Percentiles rank a stretch among this genome's conserved stretches.
phyloP scores from a whole-genome alignment of 805 yeast species.

The Vanderwaltozyma polyspora region DNA sequence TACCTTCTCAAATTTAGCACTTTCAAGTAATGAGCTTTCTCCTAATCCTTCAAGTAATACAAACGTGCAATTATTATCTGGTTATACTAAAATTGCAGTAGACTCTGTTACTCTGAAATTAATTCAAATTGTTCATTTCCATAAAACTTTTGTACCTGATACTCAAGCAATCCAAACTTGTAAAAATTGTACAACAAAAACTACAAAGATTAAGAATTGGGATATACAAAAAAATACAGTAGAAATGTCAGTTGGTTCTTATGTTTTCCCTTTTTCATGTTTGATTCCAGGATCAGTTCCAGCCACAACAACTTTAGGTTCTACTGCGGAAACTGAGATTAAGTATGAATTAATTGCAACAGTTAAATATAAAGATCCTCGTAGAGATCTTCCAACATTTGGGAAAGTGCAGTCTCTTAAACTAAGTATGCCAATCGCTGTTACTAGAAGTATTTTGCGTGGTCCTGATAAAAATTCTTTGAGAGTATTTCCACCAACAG shows the following conservation, averaged over 20 bases:
- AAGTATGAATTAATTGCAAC: conserved; percentile 68
- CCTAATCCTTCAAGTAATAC: conserved; percentile 7
- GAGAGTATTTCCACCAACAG: conserved; percentile 93
- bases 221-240: conserved; percentile 55
- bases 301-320: conserved; percentile 55
- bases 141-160: conserved; percentile 55
- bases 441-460: conserved; percentile 65
- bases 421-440: conserved; percentile 51
- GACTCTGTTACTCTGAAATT: conserved; percentile 52
- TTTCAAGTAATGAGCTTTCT: conserved; percentile 10
- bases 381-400: conserved; percentile 6
- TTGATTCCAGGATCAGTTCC: conserved; percentile 82
- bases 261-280: conserved; percentile 87
- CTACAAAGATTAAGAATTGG: conserved; percentile 74
- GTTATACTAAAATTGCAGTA: conserved; percentile 38
- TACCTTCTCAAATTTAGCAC: neutral
- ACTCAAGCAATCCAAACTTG: conserved; percentile 42
- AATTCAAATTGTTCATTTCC: conserved; percentile 58
- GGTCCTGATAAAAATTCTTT: conserved; percentile 80
- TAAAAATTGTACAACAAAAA: conserved; percentile 42
- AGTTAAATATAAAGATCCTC: conserved; percentile 32
- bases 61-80: conserved; percentile 20
- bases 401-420: conserved; percentile 29
- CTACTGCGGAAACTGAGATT: conserved; percentile 39
- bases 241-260: conserved; percentile 54